Base-by-base conservation (phyloP, 2,329 filamentous ascomycete species). In the Fragosphaeria purpurea region DNA sequence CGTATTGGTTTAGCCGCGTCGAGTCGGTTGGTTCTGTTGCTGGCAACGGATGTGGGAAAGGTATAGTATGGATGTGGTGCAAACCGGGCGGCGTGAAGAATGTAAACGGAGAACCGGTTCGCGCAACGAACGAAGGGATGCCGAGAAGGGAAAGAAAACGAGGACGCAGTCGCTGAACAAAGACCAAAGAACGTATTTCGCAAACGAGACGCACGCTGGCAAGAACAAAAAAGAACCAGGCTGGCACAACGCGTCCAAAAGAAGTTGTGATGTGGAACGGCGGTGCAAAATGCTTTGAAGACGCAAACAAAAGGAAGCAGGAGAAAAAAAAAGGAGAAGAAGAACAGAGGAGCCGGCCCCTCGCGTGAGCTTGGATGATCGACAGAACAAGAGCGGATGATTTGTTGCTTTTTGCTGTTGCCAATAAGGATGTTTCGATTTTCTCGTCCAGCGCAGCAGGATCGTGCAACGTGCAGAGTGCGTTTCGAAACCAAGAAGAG, bases 271-370 rank as follows among this genome's bases (percentile, higher is more conserved):
- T 22, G 22, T 22, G 22, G 22, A 22, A 22, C 22, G 22, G 22
- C 22, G 22, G 22, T 3, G 22, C 22, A 47, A 8, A 50, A 44
- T 12, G 39, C 13, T 33, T 39, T n/a, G 13, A 39, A 38, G 7
- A 31, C 3, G n/a, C n/a, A 34, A 37, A 46, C 35, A 46, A 45
- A 41, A 50, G 46, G 43, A 46, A 47, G 48, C 31, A 38, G 41
- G 47, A 12, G 41, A 12, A 3, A 32, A 48, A 48, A 46, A 39
- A 43, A 41, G n/a, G 43, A 31, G 37, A 41, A 40, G 43, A 56
- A 62, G 62, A 55, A 48, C 55, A 50, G 62, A 66, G 62, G 22
- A 63, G 55, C 63, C 62, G 55, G 65, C 62, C 62, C 60, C 62
- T 51, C 57, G 58, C 48, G 46, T 52, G 46, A 57, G 46, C 52